Conservation (phyloP, 108 stramenopile genomes). For the Cylindrotheca closterium region DNA sequence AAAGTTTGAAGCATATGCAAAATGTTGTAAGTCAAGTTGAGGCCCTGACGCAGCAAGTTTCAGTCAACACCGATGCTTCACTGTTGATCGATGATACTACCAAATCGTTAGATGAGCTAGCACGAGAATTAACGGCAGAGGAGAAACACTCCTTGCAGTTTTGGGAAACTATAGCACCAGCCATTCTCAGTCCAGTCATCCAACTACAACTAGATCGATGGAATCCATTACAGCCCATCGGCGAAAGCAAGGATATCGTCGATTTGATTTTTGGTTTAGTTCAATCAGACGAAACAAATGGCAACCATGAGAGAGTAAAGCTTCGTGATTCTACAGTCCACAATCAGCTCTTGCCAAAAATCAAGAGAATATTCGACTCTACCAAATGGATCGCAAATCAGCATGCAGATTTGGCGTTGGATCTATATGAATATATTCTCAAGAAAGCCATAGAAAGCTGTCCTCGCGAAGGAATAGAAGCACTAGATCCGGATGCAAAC, state of each 20-base stretch:
- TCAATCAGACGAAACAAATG: conserved; percentile 11
- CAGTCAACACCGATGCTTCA: not conserved
- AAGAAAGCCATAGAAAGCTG: not conserved
- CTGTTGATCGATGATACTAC: not conserved
- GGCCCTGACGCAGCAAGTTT: conserved; percentile 1
- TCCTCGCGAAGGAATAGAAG: not conserved
- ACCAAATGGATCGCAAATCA: conserved; percentile 64
- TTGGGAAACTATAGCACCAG: conserved; percentile 59
- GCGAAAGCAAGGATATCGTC: conserved; percentile 26
- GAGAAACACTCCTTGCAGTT: conserved; percentile 63
- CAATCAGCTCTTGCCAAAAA: conserved; percentile 54
- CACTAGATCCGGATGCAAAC: not conserved
- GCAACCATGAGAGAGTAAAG: conserved; percentile 2
- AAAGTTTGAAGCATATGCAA: conserved; percentile 51
- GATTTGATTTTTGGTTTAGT: conserved; percentile 10
- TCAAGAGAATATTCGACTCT: conserved; percentile 56
- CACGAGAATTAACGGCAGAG: conserved; percentile 33
- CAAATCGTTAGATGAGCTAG: conserved; percentile 11
- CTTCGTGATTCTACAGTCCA: conserved; percentile 47
- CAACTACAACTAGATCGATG: conserved; percentile 41
- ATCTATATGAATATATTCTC: conserved; percentile 58
- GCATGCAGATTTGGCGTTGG: conserved; percentile 43
- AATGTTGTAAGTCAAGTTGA: conserved; percentile 52
- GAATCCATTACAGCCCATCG: conserved; percentile 43
- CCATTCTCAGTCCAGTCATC: conserved; percentile 59